Percentiles rank a stretch among this genome's conserved stretches.
Conservation (phyloP, 2,329 filamentous ascomycete genomes). For the Parastagonospora nodorum region DNA sequence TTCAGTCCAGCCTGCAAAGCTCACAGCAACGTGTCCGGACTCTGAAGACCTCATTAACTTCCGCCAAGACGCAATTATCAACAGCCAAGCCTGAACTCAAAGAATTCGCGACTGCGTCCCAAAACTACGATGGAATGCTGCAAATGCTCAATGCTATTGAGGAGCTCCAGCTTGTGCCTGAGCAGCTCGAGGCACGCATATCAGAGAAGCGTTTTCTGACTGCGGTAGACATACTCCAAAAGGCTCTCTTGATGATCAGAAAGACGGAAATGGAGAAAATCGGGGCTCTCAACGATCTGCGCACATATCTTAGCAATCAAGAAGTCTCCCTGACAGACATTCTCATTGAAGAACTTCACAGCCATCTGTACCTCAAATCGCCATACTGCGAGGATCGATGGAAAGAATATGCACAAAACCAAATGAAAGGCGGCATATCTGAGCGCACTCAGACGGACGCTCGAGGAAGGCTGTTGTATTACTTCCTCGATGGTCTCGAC, state of each 20-base stretch:
- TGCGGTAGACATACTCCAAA: conserved; percentile 89
- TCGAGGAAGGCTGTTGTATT: conserved; percentile 61
- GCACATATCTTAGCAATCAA: conserved; percentile 89
- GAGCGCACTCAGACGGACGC: conserved; percentile 40
- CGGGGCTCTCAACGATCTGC: conserved; percentile 82
- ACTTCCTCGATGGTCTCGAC: conserved; percentile 63
- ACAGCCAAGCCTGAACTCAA: conserved; percentile 89
- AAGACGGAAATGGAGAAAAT: conserved; percentile 91
- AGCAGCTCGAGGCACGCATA: conserved; percentile 90
- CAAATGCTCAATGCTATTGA: conserved; percentile 84
- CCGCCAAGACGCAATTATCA: conserved; percentile 80
- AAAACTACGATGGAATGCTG: conserved; percentile 88
- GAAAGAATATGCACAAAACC: conserved; percentile 77
- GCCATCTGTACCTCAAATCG: conserved; percentile 95
- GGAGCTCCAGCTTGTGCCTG: conserved; percentile 84
- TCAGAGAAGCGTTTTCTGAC: conserved; percentile 94
- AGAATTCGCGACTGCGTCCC: conserved; percentile 83
- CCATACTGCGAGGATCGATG: conserved; percentile 96
- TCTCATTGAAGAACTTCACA: conserved; percentile 93
- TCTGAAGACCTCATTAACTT: conserved; percentile 80
- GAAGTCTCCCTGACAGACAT: conserved; percentile 93
- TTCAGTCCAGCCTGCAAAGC: conserved; percentile 87
- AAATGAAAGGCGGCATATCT: conserved; percentile 53
- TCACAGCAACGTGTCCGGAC: conserved; percentile 84
- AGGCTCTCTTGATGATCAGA: conserved; percentile 79